phyloP scores from a whole-genome alignment of 495 filamentous ascomycete species.

The Sabuloglossum arenarium region DNA sequence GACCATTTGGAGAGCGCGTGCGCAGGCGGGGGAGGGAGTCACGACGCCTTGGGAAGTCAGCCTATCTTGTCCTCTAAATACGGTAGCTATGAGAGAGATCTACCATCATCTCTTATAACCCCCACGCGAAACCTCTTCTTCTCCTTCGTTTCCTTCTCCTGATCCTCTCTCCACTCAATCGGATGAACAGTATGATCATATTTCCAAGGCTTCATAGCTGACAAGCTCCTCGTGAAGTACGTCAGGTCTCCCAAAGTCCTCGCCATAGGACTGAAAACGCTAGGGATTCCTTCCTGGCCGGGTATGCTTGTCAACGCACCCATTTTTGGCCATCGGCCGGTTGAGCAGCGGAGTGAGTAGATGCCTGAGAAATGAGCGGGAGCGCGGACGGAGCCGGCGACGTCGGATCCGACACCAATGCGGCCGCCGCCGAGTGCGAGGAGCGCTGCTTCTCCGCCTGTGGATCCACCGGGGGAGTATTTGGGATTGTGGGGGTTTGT shows the following conservation, averaged over 20 bases:
- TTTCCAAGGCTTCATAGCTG: constrained; percentile 77
- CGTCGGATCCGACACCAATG: constrained; percentile 90
- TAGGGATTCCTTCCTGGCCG: constrained; percentile 79
- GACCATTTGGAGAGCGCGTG: constrained; percentile 49
- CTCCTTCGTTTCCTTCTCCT: constrained; percentile 34
- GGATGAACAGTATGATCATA: constrained; percentile 80
- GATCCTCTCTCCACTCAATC: constrained; percentile 49
- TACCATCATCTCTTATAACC: constrained; percentile 57
- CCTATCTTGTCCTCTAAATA: no score
- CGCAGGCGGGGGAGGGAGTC: constrained; percentile 68
- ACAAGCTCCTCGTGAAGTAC: constrained; percentile 63
- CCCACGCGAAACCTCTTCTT: constrained; percentile 50
- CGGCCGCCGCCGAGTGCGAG: constrained; percentile 67
- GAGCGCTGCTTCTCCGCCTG: constrained; percentile 73
- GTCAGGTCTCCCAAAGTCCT: constrained; percentile 65
- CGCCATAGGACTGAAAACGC: constrained; percentile 86
- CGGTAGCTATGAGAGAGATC: constrained; percentile 1
- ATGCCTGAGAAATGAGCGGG: constrained; percentile 86
- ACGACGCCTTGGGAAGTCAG: constrained; percentile 38
- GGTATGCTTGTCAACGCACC: constrained; percentile 81
- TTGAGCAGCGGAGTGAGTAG: constrained; percentile 79
- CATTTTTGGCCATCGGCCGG: constrained; percentile 80
- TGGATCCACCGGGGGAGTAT: constrained; percentile 84
- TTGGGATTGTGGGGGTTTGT: constrained; percentile 63
- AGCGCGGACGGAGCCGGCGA: constrained; percentile 74